Evolutionary conservation across 169 alveolate genomes (phyloP).

Genomic region (Amoebophrya sp.): DNA sequence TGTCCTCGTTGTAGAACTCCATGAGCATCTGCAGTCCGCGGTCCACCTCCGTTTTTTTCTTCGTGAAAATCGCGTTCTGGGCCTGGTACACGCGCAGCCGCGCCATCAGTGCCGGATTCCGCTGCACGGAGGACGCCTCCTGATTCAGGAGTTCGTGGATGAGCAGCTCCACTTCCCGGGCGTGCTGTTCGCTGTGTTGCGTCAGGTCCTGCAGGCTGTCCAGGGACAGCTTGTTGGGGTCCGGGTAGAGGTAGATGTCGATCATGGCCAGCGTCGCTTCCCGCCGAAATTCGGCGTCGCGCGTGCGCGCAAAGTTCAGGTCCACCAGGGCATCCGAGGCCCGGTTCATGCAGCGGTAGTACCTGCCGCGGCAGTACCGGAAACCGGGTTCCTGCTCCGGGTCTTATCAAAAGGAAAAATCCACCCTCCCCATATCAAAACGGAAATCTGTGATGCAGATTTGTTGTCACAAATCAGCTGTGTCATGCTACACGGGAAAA

Average conservation of each 20-base stretch:
- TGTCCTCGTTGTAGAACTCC: slow-evolving; percentile 40
- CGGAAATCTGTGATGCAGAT: too few relatives aligned
- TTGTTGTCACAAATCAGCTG: too few relatives aligned
- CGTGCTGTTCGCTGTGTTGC: not conserved
- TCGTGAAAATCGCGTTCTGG: slow-evolving; percentile 2
- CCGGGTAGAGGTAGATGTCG: slow-evolving; percentile 69
- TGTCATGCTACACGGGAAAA: too few relatives aligned
- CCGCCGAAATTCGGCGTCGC: slow-evolving; percentile 64
- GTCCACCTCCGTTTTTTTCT: slow-evolving; percentile 9
- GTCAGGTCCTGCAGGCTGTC: not conserved
- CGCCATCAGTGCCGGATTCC: too few relatives aligned
- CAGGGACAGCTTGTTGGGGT: slow-evolving; percentile 58
- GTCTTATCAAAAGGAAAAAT: too few relatives aligned
- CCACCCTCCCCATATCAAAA: too few relatives aligned
- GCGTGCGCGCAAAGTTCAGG: slow-evolving; percentile 63
- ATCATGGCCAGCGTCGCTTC: slow-evolving; percentile 65
- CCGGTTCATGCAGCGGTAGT: slow-evolving; percentile 55
- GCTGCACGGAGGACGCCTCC: too few relatives aligned
- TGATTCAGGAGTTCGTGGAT: not conserved
- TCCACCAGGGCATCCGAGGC: slow-evolving; percentile 66
- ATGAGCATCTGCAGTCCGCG: slow-evolving; percentile 18
- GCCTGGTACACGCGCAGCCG: slow-evolving; percentile 2
- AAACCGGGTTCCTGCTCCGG: not conserved
- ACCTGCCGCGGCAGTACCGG: slow-evolving; percentile 57
- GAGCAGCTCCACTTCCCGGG: not conserved